Percentiles rank a stretch among this genome's conserved stretches.
phyloP scores from a whole-genome alignment of 106 monocot genomes.

The Hemerocallis citrina region DNA sequence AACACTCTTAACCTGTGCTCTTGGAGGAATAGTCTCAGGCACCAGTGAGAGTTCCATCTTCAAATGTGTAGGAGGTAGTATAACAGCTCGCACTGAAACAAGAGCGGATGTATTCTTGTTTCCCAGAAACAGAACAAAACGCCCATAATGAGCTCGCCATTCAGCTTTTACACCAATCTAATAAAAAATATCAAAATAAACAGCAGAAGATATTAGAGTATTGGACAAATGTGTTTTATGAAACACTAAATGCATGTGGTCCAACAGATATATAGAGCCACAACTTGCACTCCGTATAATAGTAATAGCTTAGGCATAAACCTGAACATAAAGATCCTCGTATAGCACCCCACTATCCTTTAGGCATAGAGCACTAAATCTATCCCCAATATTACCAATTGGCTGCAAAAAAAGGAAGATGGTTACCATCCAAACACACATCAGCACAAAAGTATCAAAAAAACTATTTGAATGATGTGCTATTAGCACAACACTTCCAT shows the following conservation, averaged over 20 bases:
- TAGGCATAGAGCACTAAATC: conserved; percentile 70
- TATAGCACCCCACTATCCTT: conserved; percentile 97
- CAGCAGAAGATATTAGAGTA: neutral
- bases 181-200: neutral
- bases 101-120: conserved; percentile 94
- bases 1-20: conserved; percentile 64
- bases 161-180: conserved; percentile 96
- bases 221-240: neutral
- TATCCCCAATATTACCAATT: conserved; percentile 71
- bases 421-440: neutral
- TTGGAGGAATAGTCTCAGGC: conserved; percentile 97
- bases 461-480: neutral
- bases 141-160: conserved; percentile 85
- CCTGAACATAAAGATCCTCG: conserved; percentile 96
- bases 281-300: neutral
- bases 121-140: conserved; percentile 86
- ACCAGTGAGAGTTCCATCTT: conserved; percentile 72
- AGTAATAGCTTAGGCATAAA: conserved; percentile 15
- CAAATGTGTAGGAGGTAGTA: conserved; percentile 84
- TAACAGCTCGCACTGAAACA: conserved; percentile 52
- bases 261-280: neutral
- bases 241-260: neutral
- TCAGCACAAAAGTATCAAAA: neutral
- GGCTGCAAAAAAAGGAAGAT: conserved; percentile 45
- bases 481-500: too few relatives aligned